Base-by-base conservation (phyloP, 257 asterid genomes). In the Nicotiana tabacum region DNA sequence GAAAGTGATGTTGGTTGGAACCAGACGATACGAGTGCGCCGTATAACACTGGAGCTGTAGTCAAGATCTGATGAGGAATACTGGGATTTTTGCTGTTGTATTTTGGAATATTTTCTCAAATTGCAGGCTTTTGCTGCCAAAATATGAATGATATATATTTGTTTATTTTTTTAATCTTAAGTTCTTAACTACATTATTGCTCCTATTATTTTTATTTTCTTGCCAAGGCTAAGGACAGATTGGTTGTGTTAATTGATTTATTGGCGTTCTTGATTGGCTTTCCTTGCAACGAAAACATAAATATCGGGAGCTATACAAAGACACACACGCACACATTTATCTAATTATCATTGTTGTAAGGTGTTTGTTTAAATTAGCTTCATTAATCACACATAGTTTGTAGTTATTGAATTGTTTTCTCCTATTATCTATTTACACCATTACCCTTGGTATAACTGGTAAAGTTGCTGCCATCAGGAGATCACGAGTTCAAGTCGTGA, bases 21-120 rank as follows among this genome's bases (percentile, higher is more conserved):
- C 77, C 76, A 76, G 64, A 51, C 53, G 81, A 56, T 1, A 43
- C 58, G 62, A 53, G 65, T 82, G 67, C 74, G 77, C 83, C 77
- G 57, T 82, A 64, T 80, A 57, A 77, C 84, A 82, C 84, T 74
- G 84, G 82, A 87, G 88, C 87, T 84, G 57, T 77, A 82, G 66
- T 70, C 77, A 85, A 68, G 86, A 84, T 64, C 87, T 86, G 89
- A 83, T 69, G 6, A 85, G 83, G 70, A 74, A 48, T 86, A 78
- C 88, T 78, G 88, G 89, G 77, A 70, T 57, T 64, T 48, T n/a
- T 80, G 62, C 80, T 74, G 21, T 74, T 74, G 46, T 74, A 48
- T 48, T 74, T 74, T 32, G 64, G 62, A 74, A 27, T 27, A 74
- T 27, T 48, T 74, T 29, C 43, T 74, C 64, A 74, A 48, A 48